Base-by-base conservation (phyloP, 2,329 filamentous ascomycete genomes). In the Penicillium sp. region DNA sequence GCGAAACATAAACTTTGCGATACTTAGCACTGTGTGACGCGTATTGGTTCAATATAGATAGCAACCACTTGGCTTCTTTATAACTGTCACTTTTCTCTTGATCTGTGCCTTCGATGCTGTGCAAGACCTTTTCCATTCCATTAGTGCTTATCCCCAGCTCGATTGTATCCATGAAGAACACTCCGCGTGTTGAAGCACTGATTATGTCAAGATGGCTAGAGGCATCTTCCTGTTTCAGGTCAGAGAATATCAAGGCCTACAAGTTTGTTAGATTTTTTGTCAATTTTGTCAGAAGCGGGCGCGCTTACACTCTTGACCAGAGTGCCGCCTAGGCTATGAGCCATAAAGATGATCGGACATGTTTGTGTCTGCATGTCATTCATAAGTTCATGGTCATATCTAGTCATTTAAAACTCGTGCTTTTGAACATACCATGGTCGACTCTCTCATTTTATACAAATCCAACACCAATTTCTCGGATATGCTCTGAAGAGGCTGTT, bases 121-220 rank as follows among this genome's bases (percentile, higher is more conserved):
- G 66, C 14, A 71, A 67, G 15, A 68, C 49, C 37, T 58, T 49
- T 23, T 66, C 61, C n/a, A 74, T 67, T 9, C 73, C 67, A 15
- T 67, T 64, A 0, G 74, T 61, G 11, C 67, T 66, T 3, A 67
- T 58, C 0, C 71, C 72, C 20, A 67, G 58, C 51, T 76, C 71
- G 0, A 71, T 72, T 37, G 74, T 76, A 5, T 74, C 73, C 25
- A 75, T 63, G 59, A 75, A 75, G 5, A 67, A 51, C 18, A 74
- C 66, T 11, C 68, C 73, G 6, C 49, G 49, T 0, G 69, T 75
- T 23, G 50, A 69, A 6, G 46, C 12, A 15, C 12, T 50, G 35
- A 61, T 58, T 7, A 31, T 47, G 15, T 22, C 41, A 68, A 52
- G 18, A 69, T 56, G n/a, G 53, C 55, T 23, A 51, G 57, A n/a